Percentiles rank a stretch among this genome's conserved stretches.
Conservation (phyloP, 495 filamentous ascomycete genomes). For the Neurospora intermedia region DNA sequence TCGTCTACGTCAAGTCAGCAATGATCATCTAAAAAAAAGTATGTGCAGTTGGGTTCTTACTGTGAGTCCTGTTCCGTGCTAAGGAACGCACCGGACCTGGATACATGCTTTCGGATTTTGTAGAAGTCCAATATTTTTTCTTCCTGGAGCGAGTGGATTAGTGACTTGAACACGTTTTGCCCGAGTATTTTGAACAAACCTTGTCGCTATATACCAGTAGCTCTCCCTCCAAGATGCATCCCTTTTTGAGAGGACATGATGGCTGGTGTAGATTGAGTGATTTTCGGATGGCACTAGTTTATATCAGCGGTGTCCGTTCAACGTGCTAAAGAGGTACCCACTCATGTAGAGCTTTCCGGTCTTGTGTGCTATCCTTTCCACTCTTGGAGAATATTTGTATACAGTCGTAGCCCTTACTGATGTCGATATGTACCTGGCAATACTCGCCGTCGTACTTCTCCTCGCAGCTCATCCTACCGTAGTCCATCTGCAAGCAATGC, state of each 20-base stretch:
- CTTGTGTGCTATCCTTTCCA: conserved; percentile 73
- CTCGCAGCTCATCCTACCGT: conserved; percentile 58
- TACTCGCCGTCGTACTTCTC: conserved; percentile 84
- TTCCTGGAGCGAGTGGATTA: conserved; percentile 18
- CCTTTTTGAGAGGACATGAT: conserved; percentile 45
- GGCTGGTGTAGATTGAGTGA: conserved; percentile 47
- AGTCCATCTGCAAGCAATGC: conserved; percentile 55
- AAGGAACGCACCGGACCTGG: conserved; percentile 60
- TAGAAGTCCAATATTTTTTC: conserved; percentile 56
- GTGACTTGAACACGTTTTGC: background rate
- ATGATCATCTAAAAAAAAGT: background rate
- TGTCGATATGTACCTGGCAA: conserved; percentile 75
- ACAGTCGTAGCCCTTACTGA: conserved; percentile 37
- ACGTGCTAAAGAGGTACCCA: conserved; percentile 16
- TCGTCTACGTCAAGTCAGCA: conserved; percentile 26
- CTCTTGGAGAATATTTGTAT: conserved; percentile 86
- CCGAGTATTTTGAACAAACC: conserved; percentile 12
- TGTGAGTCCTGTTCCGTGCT: conserved; percentile 61
- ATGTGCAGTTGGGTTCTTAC: conserved; percentile 26
- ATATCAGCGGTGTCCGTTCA: conserved; percentile 2
- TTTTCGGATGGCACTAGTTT: conserved; percentile 33
- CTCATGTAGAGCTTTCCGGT: conserved; percentile 51
- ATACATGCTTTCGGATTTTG: conserved; percentile 70
- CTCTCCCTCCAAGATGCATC: conserved; percentile 76
- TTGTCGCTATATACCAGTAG: conserved; percentile 65